Percentiles rank a stretch among this genome's conserved stretches.
phyloP scores from a whole-genome alignment of 2,329 filamentous ascomycete species.

The Macrophomina phaseolina region DNA sequence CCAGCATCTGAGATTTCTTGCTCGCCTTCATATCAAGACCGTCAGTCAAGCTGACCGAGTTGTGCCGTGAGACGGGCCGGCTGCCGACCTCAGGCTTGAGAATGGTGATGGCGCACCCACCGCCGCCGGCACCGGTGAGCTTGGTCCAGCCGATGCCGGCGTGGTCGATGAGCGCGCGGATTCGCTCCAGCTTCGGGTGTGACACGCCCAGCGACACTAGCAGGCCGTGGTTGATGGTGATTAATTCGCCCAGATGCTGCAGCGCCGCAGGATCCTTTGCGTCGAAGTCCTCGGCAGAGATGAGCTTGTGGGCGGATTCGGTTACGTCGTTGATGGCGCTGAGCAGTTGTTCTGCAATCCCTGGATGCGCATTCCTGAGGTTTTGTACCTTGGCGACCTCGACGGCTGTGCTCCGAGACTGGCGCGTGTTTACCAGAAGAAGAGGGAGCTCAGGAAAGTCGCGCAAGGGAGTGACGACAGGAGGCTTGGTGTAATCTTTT shows the following conservation, averaged over 20 bases:
- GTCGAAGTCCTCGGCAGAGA: constrained; percentile 70
- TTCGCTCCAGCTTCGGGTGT: constrained; percentile 88
- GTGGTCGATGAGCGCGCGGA: constrained; percentile 84
- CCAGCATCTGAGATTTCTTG: constrained; percentile 57
- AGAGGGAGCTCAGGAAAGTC: constrained; percentile 92
- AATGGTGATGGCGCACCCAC: constrained; percentile 92
- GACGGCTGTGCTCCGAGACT: constrained; percentile 80
- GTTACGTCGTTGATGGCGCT: constrained; percentile 82
- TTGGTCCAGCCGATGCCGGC: constrained; percentile 96
- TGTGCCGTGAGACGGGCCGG: constrained; percentile 27
- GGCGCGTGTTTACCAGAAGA: constrained; percentile 85
- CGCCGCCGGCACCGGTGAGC: constrained; percentile 92
- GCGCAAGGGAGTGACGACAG: constrained; percentile 75
- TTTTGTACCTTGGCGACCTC: constrained; percentile 87
- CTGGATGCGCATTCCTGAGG: constrained; percentile 73
- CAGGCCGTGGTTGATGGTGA: constrained; percentile 92
- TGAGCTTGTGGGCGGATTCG: constrained; percentile 60
- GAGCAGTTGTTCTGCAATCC: constrained; percentile 79
- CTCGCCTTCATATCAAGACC: constrained; percentile 45
- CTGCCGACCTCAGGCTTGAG: constrained; percentile 66
- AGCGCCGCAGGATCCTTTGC: constrained; percentile 67
- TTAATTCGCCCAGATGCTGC: constrained; percentile 81
- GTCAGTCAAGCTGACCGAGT: neutral
- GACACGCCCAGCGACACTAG: constrained; percentile 92
- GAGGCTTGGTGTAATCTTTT: constrained; percentile 76